These are phyloP conservation scores for Tanozyma kutaoensis DNA, from an alignment of 805 yeast genomes.

Conservation along the genomic window DNA sequence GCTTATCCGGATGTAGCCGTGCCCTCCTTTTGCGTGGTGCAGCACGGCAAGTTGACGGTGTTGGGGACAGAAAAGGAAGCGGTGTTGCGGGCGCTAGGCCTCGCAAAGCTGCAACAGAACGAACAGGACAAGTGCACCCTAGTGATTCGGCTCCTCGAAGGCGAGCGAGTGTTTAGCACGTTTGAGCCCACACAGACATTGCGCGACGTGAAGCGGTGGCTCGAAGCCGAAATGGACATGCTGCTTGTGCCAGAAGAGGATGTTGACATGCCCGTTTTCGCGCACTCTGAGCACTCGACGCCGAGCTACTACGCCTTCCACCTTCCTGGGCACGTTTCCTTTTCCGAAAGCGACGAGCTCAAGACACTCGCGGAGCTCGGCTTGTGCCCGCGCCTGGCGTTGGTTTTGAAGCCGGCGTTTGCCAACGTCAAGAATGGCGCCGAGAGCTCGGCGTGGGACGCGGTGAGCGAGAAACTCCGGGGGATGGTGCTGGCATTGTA, in stretches of 20 bases:
- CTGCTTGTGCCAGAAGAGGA: slow-evolving; percentile 6
- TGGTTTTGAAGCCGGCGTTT: slow-evolving; percentile 54
- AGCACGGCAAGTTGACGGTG: slow-evolving; percentile 32
- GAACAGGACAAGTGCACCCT: slow-evolving; percentile 22
- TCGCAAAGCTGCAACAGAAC: slow-evolving; percentile 3
- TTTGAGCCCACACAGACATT: slow-evolving; percentile 36
- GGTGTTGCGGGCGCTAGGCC: slow-evolving; percentile 12
- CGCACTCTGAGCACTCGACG: slow-evolving; percentile 31
- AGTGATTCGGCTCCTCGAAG: slow-evolving; percentile 57
- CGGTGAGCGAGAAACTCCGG: too few relatives aligned
- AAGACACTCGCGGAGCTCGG: slow-evolving; percentile 38
- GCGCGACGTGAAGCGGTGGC: slow-evolving; percentile 46
- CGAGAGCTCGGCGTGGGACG: too few relatives aligned
- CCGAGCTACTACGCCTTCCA: slow-evolving; percentile 30
- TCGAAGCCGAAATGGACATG: slow-evolving; percentile 31
- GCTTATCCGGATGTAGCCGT: slow-evolving; percentile 36
- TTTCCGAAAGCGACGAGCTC: slow-evolving; percentile 37
- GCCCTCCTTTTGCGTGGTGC: slow-evolving; percentile 49
- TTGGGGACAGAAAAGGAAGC: slow-evolving; percentile 20
- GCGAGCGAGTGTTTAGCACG: slow-evolving; percentile 38
- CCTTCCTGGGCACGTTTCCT: slow-evolving; percentile 30
- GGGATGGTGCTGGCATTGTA: slow-evolving; percentile 16
- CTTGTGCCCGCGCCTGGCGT: slow-evolving; percentile 59
- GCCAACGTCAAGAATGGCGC: neutral
- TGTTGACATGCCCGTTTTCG: slow-evolving; percentile 2